Evolutionary conservation across 1,284 basidiomycete genomes (phyloP).

Genomic region (Papiliotrema fonsecae): DNA sequence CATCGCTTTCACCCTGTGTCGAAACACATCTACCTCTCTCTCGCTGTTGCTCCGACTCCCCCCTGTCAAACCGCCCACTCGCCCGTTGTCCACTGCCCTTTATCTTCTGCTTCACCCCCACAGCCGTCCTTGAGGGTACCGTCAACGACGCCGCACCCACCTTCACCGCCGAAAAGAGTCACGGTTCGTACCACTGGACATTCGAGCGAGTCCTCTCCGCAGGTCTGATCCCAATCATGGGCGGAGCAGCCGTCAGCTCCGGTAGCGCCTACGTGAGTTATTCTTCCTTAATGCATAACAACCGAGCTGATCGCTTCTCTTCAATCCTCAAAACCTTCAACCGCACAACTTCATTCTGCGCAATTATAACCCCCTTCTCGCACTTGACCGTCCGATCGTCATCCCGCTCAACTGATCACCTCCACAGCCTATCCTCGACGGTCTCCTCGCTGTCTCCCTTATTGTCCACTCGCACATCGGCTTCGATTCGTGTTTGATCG

Average conservation of each 20-base stretch:
- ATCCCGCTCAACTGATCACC: constrained; percentile 11
- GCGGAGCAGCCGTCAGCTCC: constrained; percentile 68
- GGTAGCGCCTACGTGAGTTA: constrained; percentile 57
- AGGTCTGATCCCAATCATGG: constrained; percentile 80
- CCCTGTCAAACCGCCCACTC: too few species aligned
- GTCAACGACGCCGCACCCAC: constrained; percentile 93
- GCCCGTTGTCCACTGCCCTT: background rate
- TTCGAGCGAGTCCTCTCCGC: constrained; percentile 91
- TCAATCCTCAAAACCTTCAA: background rate
- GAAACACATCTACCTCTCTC: too few species aligned
- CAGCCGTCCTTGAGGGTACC: constrained; percentile 86
- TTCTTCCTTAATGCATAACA: background rate
- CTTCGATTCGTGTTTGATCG: constrained; percentile 63
- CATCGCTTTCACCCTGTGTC: too few species aligned
- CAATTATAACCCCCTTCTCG: background rate
- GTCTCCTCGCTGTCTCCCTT: constrained; percentile 75
- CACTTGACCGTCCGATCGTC: background rate
- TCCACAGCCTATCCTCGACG: constrained; percentile 73
- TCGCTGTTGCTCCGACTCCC: background rate
- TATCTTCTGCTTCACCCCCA: background rate
- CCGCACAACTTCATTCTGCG: background rate
- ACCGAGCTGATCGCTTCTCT: background rate
- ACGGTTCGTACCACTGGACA: constrained; percentile 97
- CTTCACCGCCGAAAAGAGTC: constrained; percentile 70
- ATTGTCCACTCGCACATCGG: constrained; percentile 95